phyloP scores from a whole-genome alignment of 176 grass and related monocot genomes.

The Ananas comosus region DNA sequence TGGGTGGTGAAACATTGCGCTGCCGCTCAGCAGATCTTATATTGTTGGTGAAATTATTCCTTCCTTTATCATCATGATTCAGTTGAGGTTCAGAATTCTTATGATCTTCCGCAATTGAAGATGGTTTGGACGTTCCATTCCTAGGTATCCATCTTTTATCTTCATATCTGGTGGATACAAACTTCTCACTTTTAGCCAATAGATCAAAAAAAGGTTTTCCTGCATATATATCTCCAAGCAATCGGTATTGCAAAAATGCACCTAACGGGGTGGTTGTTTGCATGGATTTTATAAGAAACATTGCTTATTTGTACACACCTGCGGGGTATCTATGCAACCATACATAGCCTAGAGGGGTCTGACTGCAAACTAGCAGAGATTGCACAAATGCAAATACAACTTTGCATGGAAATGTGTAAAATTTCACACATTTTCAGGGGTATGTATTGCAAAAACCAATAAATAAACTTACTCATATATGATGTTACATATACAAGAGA shows the following conservation, averaged over 20 bases:
- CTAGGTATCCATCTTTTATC: slow-evolving; percentile 94
- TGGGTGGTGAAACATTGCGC: slow-evolving; percentile 27
- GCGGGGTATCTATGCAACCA: too few relatives aligned
- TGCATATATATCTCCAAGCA: too few relatives aligned
- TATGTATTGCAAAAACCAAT: too few relatives aligned
- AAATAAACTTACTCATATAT: too few relatives aligned
- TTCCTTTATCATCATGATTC: slow-evolving; percentile 33
- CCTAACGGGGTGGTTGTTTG: too few relatives aligned
- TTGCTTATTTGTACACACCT: too few relatives aligned
- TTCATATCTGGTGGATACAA: slow-evolving; percentile 60
- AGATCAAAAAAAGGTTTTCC: not conserved
- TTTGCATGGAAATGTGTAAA: too few relatives aligned
- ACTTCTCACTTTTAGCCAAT: slow-evolving; percentile 11
- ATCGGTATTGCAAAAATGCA: too few relatives aligned
- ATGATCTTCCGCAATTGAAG: slow-evolving; percentile 42
- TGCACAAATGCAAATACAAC: too few relatives aligned
- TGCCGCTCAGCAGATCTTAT: slow-evolving; percentile 55
- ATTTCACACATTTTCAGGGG: too few relatives aligned
- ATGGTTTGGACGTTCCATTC: slow-evolving; percentile 41
- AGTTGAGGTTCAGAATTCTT: slow-evolving; percentile 30
- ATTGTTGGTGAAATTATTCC: slow-evolving; percentile 29
- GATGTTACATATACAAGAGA: not conserved
- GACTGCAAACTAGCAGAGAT: too few relatives aligned
- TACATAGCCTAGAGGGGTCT: too few relatives aligned
- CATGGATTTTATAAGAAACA: not conserved